Conservation (phyloP, 768 basidiomycete species). For the Tylopilus subfusipes region DNA sequence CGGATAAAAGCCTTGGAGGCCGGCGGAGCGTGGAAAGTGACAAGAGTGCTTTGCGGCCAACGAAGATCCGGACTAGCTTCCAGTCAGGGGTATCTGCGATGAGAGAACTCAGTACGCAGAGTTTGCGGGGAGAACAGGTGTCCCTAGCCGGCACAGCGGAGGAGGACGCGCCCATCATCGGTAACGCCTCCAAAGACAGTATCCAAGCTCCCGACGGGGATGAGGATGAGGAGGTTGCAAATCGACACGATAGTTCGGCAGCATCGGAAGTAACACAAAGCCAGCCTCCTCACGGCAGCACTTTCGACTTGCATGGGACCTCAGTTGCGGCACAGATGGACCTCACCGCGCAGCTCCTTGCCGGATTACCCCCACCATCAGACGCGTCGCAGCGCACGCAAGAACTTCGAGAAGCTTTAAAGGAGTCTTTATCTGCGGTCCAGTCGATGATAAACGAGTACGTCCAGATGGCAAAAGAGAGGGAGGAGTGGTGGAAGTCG, state of each 20-base stretch:
- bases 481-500: conserved; percentile 78
- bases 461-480: conserved; percentile 60
- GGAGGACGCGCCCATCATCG: conserved; percentile 2
- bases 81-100: conserved; percentile 26
- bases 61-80: conserved; percentile 30
- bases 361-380: conserved; percentile 38
- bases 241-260: conserved; percentile 45
- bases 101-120: conserved; percentile 24
- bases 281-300: conserved; percentile 53
- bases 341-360: conserved; percentile 62
- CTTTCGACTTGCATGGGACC: conserved; percentile 67
- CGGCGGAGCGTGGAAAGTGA: conserved; percentile 51
- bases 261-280: conserved; percentile 38
- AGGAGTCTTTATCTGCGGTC: conserved; percentile 55
- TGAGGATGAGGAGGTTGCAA: conserved; percentile 29
- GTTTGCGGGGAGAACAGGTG: conserved; percentile 22
- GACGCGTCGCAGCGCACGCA: conserved; percentile 26
- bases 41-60: conserved; percentile 33
- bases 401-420: conserved; percentile 49
- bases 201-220: conserved; percentile 28
- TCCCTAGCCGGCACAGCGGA: conserved; percentile 25
- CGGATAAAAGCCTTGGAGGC: conserved; percentile 24
- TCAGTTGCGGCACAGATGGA: conserved; percentile 75
- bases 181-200: conserved; percentile 16
- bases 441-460: conserved; percentile 65